Base-by-base conservation (phyloP, 2,329 filamentous ascomycete species). In the Xylariaceae sp. region DNA sequence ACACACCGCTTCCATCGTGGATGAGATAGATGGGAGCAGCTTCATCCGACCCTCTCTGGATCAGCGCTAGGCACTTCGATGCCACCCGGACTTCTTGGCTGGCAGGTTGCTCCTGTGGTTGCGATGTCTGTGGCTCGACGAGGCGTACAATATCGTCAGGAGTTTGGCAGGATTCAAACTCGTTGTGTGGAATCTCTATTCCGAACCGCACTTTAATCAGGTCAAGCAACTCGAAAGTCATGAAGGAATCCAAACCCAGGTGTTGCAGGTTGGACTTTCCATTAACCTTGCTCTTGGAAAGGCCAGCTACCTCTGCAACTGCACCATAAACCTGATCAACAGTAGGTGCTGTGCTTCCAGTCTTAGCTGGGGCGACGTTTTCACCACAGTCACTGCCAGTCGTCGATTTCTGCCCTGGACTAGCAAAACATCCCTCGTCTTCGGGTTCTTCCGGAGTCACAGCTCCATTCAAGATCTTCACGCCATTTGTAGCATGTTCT, bases 1-100 rank as follows among this genome's bases (percentile, higher is more conserved):
- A 64, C 9, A 62, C 30, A 2, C 62, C 62, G 47, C 62, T 64
- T 18, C 62, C 62, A 48, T 64, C 62, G 30, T 64, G 62, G n/a
- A 64, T 56, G 1, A 64, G 50, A 18, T 62, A 64, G 5, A 51
- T 18, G 44, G 60, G 50, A 6, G 35, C 15, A 18, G 47, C 4
- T 8, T n/a, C 15, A 5, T 44, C 49, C 44, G 45, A 6, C 17
- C 39, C 7, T 18, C 8, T 49, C 51, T 44, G 6, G 30, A 47
- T 45, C 42, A 45, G 6, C 42, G 42, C 42, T 45, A 45, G n/a
- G 13, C 42, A 45, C n/a, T 56, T 59, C 52, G 55, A 59, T 37
- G 53, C 57, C 23, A 49, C 59, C 42, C 47, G 49, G 11, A n/a
- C 4, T 45, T n/a, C 42, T 45, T 45, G 11, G 6, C 42, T 3